Percentiles rank a stretch among this genome's conserved stretches.
These are phyloP conservation scores for Euphorbia pulcherrima DNA, from an alignment of 345 rosid genomes.

Conservation along the genomic window DNA sequence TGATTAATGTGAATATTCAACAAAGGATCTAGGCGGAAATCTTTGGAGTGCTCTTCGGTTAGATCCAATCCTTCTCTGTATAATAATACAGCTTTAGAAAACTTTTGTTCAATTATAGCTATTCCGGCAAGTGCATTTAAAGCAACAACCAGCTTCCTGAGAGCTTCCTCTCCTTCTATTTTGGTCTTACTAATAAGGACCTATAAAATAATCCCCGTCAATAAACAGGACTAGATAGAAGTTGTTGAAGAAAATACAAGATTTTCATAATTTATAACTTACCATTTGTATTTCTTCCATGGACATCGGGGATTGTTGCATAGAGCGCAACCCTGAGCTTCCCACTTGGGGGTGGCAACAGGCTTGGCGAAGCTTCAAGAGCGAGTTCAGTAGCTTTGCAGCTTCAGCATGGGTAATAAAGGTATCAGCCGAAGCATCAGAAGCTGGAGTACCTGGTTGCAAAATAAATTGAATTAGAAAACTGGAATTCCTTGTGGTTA, in stretches of 20 bases:
- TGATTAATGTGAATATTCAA: slow-evolving; percentile 89
- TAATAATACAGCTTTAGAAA: slow-evolving; percentile 57
- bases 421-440: slow-evolving; percentile 41
- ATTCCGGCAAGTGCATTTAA: slow-evolving; percentile 93
- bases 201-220: slow-evolving; percentile 30
- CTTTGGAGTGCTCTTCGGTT: slow-evolving; percentile 63
- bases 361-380: slow-evolving; percentile 97
- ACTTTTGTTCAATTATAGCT: slow-evolving; percentile 67
- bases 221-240: slow-evolving; percentile 20
- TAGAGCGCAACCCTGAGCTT: slow-evolving; percentile 82
- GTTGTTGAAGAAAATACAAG: slow-evolving; percentile 15
- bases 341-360: slow-evolving; percentile 99
- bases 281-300: slow-evolving; percentile 94
- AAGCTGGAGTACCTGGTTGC: slow-evolving; percentile 43
- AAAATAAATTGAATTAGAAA: slow-evolving; percentile 5
- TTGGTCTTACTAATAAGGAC: slow-evolving; percentile 93
- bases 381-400: slow-evolving; percentile 78
- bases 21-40: slow-evolving; percentile 85
- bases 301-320: slow-evolving; percentile 92
- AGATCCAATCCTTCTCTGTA: slow-evolving; percentile 74
- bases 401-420: slow-evolving; percentile 77
- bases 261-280: slow-evolving; percentile 10
- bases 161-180: slow-evolving; percentile 90
- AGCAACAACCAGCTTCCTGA: slow-evolving; percentile 72
- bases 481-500: not conserved